These are phyloP conservation scores for Nakazawaea siamensis DNA, from an alignment of 805 yeast species.

Conservation along the genomic window DNA sequence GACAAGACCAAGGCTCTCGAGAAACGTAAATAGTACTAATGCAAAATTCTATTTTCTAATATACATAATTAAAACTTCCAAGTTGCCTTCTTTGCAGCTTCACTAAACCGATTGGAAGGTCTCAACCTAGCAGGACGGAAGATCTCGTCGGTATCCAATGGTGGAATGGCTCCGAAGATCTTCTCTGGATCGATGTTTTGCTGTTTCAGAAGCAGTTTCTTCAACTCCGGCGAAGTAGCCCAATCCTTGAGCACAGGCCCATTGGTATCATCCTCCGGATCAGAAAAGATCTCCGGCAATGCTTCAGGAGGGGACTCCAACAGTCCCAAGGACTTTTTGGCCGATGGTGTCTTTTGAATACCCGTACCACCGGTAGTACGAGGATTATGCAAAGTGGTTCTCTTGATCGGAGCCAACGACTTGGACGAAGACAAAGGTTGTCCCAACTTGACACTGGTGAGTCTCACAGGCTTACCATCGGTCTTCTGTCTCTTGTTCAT, in stretches of 20 bases:
- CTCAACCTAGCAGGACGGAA: constrained; percentile 49
- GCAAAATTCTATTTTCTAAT: not conserved
- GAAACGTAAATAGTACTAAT: constrained; percentile 23
- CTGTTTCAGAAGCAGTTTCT: constrained; percentile 32
- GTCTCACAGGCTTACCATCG: constrained; percentile 18
- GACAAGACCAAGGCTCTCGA: constrained; percentile 49
- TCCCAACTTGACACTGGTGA: constrained; percentile 16
- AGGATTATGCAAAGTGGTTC: constrained; percentile 25
- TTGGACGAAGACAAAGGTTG: constrained; percentile 10
- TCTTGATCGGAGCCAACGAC: constrained; percentile 22
- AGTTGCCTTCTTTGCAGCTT: constrained; percentile 40
- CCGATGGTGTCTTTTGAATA: constrained; percentile 1
- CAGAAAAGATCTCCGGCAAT: constrained; percentile 40
- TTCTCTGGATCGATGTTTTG: constrained; percentile 55
- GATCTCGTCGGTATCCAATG: constrained; percentile 60
- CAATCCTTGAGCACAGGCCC: constrained; percentile 44
- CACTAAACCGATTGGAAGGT: constrained; percentile 34
- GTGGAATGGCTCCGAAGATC: constrained; percentile 71
- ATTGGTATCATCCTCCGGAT: constrained; percentile 47
- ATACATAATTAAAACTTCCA: constrained; percentile 13
- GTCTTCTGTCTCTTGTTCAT: constrained; percentile 16
- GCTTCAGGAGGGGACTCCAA: constrained; percentile 4
- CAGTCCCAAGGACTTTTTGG: not conserved
- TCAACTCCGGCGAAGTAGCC: constrained; percentile 55
- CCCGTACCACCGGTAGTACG: constrained; percentile 13